Evolutionary conservation across 1,139 yeast species (phyloP).

Genomic region (Geotrichum macrosporum): DNA sequence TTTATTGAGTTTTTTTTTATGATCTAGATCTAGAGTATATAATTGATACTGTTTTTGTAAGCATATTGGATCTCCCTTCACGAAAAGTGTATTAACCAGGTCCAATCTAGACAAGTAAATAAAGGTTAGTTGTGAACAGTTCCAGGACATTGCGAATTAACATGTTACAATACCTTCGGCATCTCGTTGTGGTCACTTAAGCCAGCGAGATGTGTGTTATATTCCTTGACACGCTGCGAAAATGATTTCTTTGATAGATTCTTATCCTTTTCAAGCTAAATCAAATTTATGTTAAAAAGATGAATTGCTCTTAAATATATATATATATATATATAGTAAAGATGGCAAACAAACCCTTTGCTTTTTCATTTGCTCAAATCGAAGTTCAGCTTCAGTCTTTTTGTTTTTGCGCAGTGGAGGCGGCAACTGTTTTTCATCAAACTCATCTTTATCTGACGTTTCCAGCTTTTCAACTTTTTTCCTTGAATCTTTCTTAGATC

Average conservation of each 20-base stretch:
- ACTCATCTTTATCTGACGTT: too few relatives aligned
- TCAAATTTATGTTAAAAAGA: slow-evolving; percentile 4
- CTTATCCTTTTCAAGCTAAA: slow-evolving; percentile 26
- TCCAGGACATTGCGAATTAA: too few relatives aligned
- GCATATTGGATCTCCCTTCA: too few relatives aligned
- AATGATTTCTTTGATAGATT: slow-evolving; percentile 26
- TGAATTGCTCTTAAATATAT: background rate
- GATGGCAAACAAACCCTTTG: slow-evolving; percentile 21
- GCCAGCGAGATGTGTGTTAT: slow-evolving; percentile 29
- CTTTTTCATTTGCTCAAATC: slow-evolving; percentile 29
- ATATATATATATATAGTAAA: background rate
- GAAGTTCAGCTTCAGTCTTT: slow-evolving; percentile 29
- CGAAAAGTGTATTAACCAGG: too few relatives aligned
- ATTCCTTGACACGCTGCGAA: slow-evolving; percentile 29
- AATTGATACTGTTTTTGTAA: too few relatives aligned
- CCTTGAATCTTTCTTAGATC: slow-evolving; percentile 22
- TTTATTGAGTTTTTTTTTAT: background rate
- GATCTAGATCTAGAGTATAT: too few relatives aligned
- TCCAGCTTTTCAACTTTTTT: too few relatives aligned
- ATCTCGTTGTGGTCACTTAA: slow-evolving; percentile 33
- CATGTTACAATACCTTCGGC: too few relatives aligned
- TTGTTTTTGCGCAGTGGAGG: too few relatives aligned
- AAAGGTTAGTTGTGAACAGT: too few relatives aligned
- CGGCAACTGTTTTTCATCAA: too few relatives aligned
- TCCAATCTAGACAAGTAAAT: slow-evolving; percentile 23